A percentile compares a stretch with the other conserved stretches of the same genome.
Conservation (phyloP, 441 rosid species). For the Eutrema salsugineum region DNA sequence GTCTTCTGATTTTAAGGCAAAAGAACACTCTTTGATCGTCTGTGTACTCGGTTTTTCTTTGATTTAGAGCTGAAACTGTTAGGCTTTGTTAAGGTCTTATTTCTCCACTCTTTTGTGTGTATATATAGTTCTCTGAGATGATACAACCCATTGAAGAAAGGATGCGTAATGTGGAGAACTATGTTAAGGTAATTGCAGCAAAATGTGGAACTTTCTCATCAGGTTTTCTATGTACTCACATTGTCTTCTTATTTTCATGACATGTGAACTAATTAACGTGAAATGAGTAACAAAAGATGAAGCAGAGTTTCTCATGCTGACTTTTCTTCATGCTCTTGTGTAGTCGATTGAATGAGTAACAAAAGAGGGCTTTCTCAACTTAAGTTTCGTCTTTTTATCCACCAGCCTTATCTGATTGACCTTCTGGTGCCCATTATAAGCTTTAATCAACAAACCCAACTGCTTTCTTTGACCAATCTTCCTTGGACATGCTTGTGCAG, state of each 20-base stretch:
- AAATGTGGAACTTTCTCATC: too few species aligned
- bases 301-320: not conserved
- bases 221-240: not conserved
- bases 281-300: not conserved
- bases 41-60: not conserved
- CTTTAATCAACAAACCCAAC: not conserved
- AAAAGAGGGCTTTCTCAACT: slow-evolving; percentile 60
- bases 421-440: not conserved
- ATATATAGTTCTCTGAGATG: slow-evolving; percentile 66
- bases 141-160: slow-evolving; percentile 71
- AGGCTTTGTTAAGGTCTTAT: not conserved
- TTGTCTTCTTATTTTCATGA: not conserved
- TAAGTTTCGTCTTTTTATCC: slow-evolving; percentile 43
- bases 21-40: not conserved
- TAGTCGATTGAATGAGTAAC: slow-evolving; percentile 74
- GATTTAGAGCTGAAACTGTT: not conserved
- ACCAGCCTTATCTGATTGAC: not conserved
- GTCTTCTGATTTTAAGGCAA: not conserved
- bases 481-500: slow-evolving; percentile 32
- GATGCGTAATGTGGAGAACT: slow-evolving; percentile 63
- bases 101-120: not conserved
- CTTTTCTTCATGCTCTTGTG: slow-evolving; percentile 9
- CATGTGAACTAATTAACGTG: not conserved
- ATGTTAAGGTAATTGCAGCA: slow-evolving; percentile 51
- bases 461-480: not conserved